Base-by-base conservation (phyloP, 1,284 basidiomycete species). In the Pterulicium gracile region DNA sequence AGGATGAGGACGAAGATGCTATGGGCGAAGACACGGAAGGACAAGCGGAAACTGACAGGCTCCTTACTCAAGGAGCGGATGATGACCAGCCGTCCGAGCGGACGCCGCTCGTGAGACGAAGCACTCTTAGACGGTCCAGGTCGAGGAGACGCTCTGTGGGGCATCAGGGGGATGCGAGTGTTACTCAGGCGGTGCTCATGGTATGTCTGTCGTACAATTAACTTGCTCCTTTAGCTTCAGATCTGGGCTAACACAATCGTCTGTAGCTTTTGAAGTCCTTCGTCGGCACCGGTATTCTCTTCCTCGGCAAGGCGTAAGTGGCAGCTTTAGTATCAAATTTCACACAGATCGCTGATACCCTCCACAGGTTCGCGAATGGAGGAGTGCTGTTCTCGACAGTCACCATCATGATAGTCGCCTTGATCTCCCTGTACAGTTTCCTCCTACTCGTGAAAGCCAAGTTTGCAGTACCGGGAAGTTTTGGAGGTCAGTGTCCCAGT, bases 241-340 rank as follows among this genome's bases (percentile, higher is more conserved):
- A 10, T 14, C 24, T 46, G 21, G 43, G 48, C 32, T 47, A 44
- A 40, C 51, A 40, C 50, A 18, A 44, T 41, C n/a, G 43, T 35
- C 32, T 44, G 35, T 36, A 92, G 90, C 66, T 96, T 48, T 66
- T 96, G 51, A 98, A 98, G 65, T 86, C 90, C 0, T 98, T 99
- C 58, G 84, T 99, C 44, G 95, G 95, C 17, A 99, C 95, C 5
- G 95, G 95, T 24, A 84, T 98, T 10, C 65, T 98, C 20, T 98
- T 98, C 70, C 76, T 98, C 44, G 96, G 92, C 49, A 97, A 93
- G 68, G 95, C 85, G 75, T 83, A 60, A 58, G 82, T 69, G 4
- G n/a, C n/a, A n/a, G n/a, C n/a, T n/a, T n/a, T n/a, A n/a, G n/a
- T n/a, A n/a, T n/a, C n/a, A n/a, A n/a, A n/a, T n/a, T n/a, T n/a